Evolutionary conservation across 768 basidiomycete species (phyloP).

Genomic region (Pleurotus djamor): DNA sequence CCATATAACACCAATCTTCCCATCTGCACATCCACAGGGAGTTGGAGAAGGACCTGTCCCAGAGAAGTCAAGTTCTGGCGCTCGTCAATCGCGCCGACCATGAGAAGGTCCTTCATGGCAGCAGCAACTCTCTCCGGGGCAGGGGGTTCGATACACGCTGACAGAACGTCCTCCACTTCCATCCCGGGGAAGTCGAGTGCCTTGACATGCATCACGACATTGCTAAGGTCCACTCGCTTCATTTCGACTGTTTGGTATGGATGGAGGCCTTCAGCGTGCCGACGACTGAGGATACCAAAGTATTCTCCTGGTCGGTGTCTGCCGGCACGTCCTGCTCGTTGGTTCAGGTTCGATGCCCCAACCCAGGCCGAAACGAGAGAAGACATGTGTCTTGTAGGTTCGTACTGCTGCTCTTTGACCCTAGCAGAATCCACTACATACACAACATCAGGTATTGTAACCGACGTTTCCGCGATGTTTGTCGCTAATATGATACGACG

Average conservation of each 20-base stretch:
- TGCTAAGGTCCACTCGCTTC: slow-evolving; percentile 86
- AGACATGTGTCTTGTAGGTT: slow-evolving; percentile 86
- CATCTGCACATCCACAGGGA: slow-evolving; percentile 89
- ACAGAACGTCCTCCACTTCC: slow-evolving; percentile 84
- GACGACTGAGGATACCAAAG: slow-evolving; percentile 74
- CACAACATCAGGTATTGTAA: slow-evolving; percentile 94
- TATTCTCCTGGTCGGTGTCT: slow-evolving; percentile 91
- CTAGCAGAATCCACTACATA: slow-evolving; percentile 91
- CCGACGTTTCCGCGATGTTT: slow-evolving; percentile 93
- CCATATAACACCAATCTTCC: slow-evolving; percentile 89
- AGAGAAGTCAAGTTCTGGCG: slow-evolving; percentile 80
- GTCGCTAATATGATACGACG: slow-evolving; percentile 91
- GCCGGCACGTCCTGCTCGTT: slow-evolving; percentile 90
- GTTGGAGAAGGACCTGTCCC: slow-evolving; percentile 82
- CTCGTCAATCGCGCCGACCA: slow-evolving; percentile 85
- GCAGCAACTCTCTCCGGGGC: slow-evolving; percentile 68
- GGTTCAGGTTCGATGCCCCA: slow-evolving; percentile 85
- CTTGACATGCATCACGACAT: slow-evolving; percentile 96
- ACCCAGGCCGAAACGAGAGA: slow-evolving; percentile 91
- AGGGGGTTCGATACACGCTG: slow-evolving; percentile 88
- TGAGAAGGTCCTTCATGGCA: slow-evolving; percentile 76
- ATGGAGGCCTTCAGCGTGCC: slow-evolving; percentile 57
- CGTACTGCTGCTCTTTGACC: slow-evolving; percentile 87
- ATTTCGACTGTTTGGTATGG: slow-evolving; percentile 93
- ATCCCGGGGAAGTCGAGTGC: slow-evolving; percentile 86